Evolutionary conservation across 2,329 filamentous ascomycete genomes (phyloP), one percentile per base, ranked within the genome.

Genomic region (Chalara sp.): DNA sequence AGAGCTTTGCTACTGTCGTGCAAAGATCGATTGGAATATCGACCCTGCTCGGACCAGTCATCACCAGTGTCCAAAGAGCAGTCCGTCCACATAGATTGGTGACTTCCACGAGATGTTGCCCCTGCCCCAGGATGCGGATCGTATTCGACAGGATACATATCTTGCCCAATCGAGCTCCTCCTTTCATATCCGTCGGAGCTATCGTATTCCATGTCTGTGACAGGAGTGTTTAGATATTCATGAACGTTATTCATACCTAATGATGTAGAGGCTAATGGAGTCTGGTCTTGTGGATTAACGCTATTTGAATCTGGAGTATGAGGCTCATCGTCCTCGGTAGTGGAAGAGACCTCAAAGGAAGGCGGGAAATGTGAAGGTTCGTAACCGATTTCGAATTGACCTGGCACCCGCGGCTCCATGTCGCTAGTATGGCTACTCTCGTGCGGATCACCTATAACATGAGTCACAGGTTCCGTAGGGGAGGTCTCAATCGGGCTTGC

Each of bases 181-280:
- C 41, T 50, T 44, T 47, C 57, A 47, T 48, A 50, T 12, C 54
- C 59, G 37, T 60, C 63, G 12, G 61, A 65, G 8, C 63, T 64
- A 33, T 65, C 64, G 47, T 64, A 64, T 5, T 62, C 61, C 39
- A 65, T 61, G 40, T 67, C 64, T 8, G 63, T 65, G 2, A 58
- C 45, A 11, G 63, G 59, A 6, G 61, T 62, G 21, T 53, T 54
- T 10, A 64, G 46, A 42, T 52, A 58, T 10, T 61, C 58, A 37
- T 57, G 52, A 2, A 48, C 51, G 35, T 59, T 56, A 7, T 53
- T 58, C 33, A 48, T 46, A 40, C 52, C 41, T 32, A 57, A 42
- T 12, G 58, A 58, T 13, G 8, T n/a, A 10, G 35, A 37, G 35
- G 35, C 35, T n/a, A 37, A n/a, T 10, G 35, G 35, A 2, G 35